phyloP scores from a whole-genome alignment of 768 basidiomycete species.

The Hygrophoropsis aurantiaca region DNA sequence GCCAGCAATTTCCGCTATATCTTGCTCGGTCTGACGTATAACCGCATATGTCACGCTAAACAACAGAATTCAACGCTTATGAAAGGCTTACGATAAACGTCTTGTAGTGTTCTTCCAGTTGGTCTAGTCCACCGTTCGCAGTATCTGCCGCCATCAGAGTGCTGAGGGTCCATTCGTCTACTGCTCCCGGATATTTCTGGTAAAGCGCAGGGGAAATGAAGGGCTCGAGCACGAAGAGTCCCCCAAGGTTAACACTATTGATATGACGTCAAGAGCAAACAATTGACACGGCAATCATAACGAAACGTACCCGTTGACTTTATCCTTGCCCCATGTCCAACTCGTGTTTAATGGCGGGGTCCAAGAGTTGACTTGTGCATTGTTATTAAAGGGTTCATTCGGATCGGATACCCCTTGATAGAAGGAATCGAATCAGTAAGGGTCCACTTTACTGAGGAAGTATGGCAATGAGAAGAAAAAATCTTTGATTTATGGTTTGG shows the following conservation, averaged over 20 bases:
- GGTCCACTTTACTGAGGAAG: neutral
- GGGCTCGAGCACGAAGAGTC: conserved; percentile 76
- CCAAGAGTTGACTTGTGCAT: conserved; percentile 76
- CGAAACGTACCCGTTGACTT: conserved; percentile 52
- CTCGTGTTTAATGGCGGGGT: conserved; percentile 74
- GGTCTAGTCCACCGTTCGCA: conserved; percentile 59
- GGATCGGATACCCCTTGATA: conserved; percentile 62
- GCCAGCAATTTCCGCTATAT: conserved; percentile 85
- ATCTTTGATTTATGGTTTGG: neutral
- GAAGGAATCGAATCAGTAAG: conserved; percentile 1
- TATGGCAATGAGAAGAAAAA: conserved; percentile 1
- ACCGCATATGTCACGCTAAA: neutral
- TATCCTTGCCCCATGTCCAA: conserved; percentile 70
- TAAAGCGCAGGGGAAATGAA: conserved; percentile 69
- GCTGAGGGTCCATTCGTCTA: conserved; percentile 72
- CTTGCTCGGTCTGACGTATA: conserved; percentile 70
- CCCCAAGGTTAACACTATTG: conserved; percentile 67
- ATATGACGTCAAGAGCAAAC: conserved; percentile 8
- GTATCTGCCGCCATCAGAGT: conserved; percentile 64
- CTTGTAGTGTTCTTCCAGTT: conserved; percentile 74
- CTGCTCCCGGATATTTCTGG: conserved; percentile 54
- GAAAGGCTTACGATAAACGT: conserved; percentile 76
- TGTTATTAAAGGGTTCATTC: conserved; percentile 72
- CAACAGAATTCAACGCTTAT: neutral
- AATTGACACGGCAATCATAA: conserved; percentile 5